Evolutionary conservation across 2,329 filamentous ascomycete genomes (phyloP).

Genomic region (Coniochaeta sp.): DNA sequence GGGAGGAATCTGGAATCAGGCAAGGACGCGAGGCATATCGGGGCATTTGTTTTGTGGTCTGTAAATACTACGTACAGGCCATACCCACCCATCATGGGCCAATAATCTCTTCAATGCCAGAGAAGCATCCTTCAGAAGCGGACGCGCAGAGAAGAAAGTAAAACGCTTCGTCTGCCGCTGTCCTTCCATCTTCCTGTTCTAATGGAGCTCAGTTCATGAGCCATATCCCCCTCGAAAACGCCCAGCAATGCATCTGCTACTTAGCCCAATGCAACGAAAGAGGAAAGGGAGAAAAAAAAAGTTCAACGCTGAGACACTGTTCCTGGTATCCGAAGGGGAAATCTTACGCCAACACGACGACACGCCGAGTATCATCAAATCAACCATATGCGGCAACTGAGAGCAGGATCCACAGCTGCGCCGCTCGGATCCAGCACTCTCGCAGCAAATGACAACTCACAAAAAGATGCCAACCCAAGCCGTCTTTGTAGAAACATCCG

Average conservation of each 20-base stretch:
- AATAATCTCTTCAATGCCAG: neutral
- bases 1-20: neutral
- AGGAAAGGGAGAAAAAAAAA: neutral
- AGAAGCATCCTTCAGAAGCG: neutral
- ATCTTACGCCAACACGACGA: neutral
- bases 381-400: no score
- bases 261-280: neutral
- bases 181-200: neutral
- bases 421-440: neutral
- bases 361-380: neutral
- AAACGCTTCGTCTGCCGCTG: neutral
- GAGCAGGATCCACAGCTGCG: no score
- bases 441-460: conserved; percentile 17
- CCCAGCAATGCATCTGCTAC: neutral
- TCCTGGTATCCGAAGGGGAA: neutral
- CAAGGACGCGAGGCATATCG: neutral
- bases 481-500: conserved; percentile 44
- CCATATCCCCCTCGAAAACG: neutral
- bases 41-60: neutral
- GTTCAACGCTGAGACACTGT: neutral
- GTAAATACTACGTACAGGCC: neutral
- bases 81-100: neutral
- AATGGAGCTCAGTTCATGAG: neutral
- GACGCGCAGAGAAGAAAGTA: neutral
- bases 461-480: conserved; percentile 58